A percentile compares a stretch with the other conserved stretches of the same genome.
Evolutionary conservation across 2,329 filamentous ascomycete species (phyloP).

Genomic region (Sclerotinia glacialis): DNA sequence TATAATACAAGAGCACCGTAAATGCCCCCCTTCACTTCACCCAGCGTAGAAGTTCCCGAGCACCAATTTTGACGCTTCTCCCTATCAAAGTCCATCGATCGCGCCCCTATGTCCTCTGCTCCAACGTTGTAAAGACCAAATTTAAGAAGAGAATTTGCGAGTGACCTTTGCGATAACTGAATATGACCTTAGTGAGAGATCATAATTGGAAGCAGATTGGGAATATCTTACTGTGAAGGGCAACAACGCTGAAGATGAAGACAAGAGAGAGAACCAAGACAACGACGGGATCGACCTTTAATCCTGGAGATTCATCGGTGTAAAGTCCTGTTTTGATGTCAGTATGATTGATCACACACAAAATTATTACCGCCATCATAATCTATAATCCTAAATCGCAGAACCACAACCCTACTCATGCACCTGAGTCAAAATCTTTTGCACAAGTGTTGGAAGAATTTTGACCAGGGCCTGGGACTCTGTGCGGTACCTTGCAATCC

Average conservation of each 20-base stretch:
- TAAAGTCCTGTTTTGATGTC: slow-evolving; percentile 65
- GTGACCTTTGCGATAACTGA: slow-evolving; percentile 94
- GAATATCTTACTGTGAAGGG: slow-evolving; percentile 77
- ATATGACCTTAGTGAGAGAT: slow-evolving; percentile 13
- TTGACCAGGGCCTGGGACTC: background rate
- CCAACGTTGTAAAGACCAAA: slow-evolving; percentile 11
- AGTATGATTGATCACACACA: slow-evolving; percentile 10
- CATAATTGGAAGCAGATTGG: background rate
- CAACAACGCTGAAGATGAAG: slow-evolving; percentile 98
- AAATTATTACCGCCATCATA: background rate
- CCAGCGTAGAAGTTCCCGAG: slow-evolving; percentile 7
- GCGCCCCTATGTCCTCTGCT: slow-evolving; percentile 9
- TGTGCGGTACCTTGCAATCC: background rate
- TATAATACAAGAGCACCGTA: slow-evolving; percentile 23
- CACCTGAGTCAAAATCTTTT: background rate
- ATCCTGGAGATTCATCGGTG: slow-evolving; percentile 94
- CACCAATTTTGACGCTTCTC: slow-evolving; percentile 1
- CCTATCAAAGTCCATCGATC: background rate
- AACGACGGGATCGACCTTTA: slow-evolving; percentile 97
- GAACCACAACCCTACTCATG: background rate
- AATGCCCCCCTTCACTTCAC: background rate
- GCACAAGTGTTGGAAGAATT: background rate
- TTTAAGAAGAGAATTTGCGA: slow-evolving; percentile 66
- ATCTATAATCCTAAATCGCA: background rate
- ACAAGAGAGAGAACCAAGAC: slow-evolving; percentile 94